phyloP scores from a whole-genome alignment of 2,329 filamentous ascomycete species.

The Chaetomiaceae sp. region DNA sequence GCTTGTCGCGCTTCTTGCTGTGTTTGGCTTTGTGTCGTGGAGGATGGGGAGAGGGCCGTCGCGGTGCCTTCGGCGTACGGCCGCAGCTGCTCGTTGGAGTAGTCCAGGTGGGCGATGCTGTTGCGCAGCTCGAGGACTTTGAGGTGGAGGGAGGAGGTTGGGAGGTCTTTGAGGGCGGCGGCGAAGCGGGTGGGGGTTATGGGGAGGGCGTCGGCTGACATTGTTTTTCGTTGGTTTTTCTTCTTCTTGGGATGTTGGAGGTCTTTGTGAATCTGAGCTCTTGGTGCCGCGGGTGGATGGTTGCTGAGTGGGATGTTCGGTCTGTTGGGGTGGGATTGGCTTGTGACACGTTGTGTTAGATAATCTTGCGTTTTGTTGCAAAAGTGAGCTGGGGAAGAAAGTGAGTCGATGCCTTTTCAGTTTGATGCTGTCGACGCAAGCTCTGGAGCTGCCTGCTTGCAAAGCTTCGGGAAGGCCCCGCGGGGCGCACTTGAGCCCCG shows the following conservation, averaged over 20 bases:
- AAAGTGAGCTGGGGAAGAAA: no score
- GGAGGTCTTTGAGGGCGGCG: slow-evolving; percentile 62
- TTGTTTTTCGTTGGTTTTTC: slow-evolving; percentile 29
- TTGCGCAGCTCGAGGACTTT: slow-evolving; percentile 74
- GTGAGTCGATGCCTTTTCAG: not conserved
- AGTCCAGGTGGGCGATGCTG: slow-evolving; percentile 67
- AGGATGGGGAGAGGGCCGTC: slow-evolving; percentile 27
- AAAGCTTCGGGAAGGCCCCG: not conserved
- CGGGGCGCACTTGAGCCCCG: no score
- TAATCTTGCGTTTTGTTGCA: not conserved
- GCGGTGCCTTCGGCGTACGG: slow-evolving; percentile 57
- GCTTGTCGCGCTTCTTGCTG: not conserved
- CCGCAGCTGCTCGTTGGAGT: slow-evolving; percentile 67
- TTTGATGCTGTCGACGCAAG: slow-evolving; percentile 13
- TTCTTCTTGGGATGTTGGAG: not conserved
- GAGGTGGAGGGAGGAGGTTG: slow-evolving; percentile 62
- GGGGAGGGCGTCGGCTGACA: slow-evolving; percentile 60
- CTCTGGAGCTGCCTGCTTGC: slow-evolving; percentile 12
- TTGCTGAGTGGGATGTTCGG: not conserved
- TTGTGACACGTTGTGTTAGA: no score
- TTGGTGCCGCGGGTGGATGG: not conserved
- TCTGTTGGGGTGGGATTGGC: no score
- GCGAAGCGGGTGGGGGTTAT: slow-evolving; percentile 62
- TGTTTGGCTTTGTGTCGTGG: slow-evolving; percentile 25
- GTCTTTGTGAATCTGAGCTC: no score